These are phyloP conservation scores for Aspergillus fumigatus DNA, from an alignment of 2,329 filamentous ascomycete genomes.

Conservation along the genomic window DNA sequence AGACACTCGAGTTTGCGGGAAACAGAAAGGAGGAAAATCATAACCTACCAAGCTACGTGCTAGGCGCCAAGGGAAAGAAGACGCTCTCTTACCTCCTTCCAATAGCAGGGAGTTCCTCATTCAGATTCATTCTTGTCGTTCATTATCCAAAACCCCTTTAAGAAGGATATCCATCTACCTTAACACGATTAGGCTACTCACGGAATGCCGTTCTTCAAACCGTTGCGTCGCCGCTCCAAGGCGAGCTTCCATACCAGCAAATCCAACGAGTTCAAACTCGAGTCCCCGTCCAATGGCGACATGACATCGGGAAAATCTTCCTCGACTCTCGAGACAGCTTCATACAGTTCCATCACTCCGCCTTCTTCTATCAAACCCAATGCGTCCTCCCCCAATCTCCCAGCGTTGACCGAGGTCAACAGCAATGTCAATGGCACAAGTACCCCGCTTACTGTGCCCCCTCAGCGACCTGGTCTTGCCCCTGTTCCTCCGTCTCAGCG, in stretches of 20 bases:
- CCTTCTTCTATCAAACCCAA: constrained; percentile 67
- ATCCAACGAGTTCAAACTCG: constrained; percentile 39
- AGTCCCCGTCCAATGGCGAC: constrained; percentile 45
- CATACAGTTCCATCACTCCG: constrained; percentile 64
- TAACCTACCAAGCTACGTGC: neutral
- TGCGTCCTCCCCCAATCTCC: constrained; percentile 61
- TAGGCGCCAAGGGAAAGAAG: constrained; percentile 2
- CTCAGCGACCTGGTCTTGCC: constrained; percentile 42
- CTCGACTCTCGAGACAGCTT: constrained; percentile 56
- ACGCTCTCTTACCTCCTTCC: constrained; percentile 1
- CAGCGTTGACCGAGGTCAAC: constrained; percentile 47
- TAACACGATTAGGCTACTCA: neutral
- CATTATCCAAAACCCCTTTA: neutral
- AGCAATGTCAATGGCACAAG: constrained; percentile 32
- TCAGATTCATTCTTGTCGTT: neutral
- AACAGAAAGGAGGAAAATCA: neutral
- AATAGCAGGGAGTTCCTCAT: neutral
- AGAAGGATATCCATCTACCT: neutral
- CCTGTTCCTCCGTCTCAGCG: constrained; percentile 36
- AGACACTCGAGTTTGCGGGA: neutral
- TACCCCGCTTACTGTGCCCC: constrained; percentile 39
- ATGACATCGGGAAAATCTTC: constrained; percentile 61
- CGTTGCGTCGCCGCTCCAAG: constrained; percentile 70
- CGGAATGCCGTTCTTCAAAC: constrained; percentile 63
- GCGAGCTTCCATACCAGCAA: constrained; percentile 65